Conservation (phyloP, 768 basidiomycete species). For the Terana coerulea region DNA sequence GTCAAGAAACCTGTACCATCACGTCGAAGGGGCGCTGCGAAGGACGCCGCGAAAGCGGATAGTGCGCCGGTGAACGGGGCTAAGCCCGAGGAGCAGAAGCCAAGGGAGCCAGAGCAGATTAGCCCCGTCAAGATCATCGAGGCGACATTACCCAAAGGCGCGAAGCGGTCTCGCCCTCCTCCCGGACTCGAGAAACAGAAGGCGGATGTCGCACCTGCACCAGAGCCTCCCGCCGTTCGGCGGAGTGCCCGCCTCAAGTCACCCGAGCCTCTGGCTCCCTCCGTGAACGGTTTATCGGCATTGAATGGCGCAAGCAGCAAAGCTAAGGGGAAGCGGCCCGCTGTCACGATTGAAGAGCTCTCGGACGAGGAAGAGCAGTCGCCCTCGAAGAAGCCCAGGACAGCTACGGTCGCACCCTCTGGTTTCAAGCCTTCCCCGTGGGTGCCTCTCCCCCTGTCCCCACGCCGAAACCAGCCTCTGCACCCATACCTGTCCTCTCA, state of each 20-base stretch:
- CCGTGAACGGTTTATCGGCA: not conserved
- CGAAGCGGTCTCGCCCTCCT: slow-evolving; percentile 75
- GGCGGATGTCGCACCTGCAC: slow-evolving; percentile 3
- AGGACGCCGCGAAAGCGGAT: slow-evolving; percentile 23
- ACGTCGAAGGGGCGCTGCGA: slow-evolving; percentile 16
- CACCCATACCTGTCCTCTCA: slow-evolving; percentile 3
- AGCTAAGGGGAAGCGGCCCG: not conserved
- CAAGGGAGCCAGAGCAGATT: slow-evolving; percentile 9
- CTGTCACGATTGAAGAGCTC: slow-evolving; percentile 33
- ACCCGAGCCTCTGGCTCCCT: slow-evolving; percentile 12
- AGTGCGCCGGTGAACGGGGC: slow-evolving; percentile 21
- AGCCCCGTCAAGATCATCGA: slow-evolving; percentile 72
- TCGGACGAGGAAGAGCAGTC: slow-evolving; percentile 35
- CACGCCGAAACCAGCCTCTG: not conserved
- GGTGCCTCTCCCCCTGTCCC: not conserved
- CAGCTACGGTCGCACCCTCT: slow-evolving; percentile 14
- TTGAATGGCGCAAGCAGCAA: not conserved
- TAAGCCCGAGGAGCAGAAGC: slow-evolving; percentile 21
- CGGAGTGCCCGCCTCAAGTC: slow-evolving; percentile 22
- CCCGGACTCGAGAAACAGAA: slow-evolving; percentile 33
- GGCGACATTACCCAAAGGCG: slow-evolving; percentile 79
- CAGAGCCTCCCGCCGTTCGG: slow-evolving; percentile 15
- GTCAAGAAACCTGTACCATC: slow-evolving; percentile 31
- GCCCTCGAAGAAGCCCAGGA: slow-evolving; percentile 46
- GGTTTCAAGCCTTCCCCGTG: not conserved